Conservation (phyloP, 2,329 filamentous ascomycete genomes). For the Cercospora brassicicola region DNA sequence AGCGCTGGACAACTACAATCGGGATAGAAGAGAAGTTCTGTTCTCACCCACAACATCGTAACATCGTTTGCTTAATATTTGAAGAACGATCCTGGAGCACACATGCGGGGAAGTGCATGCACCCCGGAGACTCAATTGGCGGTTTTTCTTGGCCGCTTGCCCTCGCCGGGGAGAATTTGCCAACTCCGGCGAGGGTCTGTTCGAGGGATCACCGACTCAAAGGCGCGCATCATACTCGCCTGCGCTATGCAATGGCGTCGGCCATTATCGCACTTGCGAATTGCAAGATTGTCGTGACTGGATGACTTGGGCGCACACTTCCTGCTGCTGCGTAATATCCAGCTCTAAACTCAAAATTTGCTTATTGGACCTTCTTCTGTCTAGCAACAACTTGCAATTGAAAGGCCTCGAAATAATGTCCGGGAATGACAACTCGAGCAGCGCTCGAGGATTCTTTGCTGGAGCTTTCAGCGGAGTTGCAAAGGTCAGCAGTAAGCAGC, state of each 20-base stretch:
- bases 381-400: background rate
- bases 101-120: background rate
- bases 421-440: background rate
- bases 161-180: background rate
- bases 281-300: background rate
- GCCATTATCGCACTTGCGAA: background rate
- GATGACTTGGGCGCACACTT: background rate
- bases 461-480: background rate
- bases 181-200: background rate
- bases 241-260: background rate
- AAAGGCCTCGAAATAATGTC: background rate
- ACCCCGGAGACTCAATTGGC: background rate
- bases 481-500: background rate
- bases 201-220: background rate
- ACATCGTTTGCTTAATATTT: background rate
- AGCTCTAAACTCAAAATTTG: background rate
- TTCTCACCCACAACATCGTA: background rate
- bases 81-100: background rate
- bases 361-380: background rate
- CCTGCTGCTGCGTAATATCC: background rate
- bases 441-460: background rate
- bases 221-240: background rate
- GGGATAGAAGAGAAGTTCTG: background rate
- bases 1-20: background rate
- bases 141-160: background rate